Evolutionary conservation across 2,329 filamentous ascomycete genomes (phyloP), one percentile per base, ranked within the genome.

Genomic region (Aspergillus ochraceus): DNA sequence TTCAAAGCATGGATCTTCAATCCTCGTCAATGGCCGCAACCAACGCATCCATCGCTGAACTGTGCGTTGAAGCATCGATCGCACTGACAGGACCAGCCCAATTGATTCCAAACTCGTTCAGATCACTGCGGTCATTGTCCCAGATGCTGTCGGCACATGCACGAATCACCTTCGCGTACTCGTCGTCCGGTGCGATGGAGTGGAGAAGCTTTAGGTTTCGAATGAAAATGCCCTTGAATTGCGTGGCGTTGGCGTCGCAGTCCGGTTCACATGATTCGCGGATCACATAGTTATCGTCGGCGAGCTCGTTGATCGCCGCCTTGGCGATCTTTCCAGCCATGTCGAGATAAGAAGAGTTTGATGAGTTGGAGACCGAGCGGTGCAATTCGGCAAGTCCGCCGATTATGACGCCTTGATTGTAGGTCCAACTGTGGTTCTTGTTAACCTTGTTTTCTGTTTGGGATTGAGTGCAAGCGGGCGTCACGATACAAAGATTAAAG

Each of bases 181-280:
- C 71, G 3, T 78, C 71, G 42, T 83, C 76, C 0, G 84, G 83
- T 1, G 80, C 81, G 2, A 74, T 82, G 1, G 75, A 68, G 22
- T 88, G 79, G 36, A 92, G 73, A 57, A 84, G 82, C 36, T 81
- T 79, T 20, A 92, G 75, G 68, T 90, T 90, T 20, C 88, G 82
- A 17, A 85, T 80, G 63, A 91, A 90, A 39, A 91, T 79, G 3
- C 89, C 89, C 74, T 92, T 91, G 81, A 91, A 92, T 68, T 90
- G 86, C 36, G 84, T 80, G 1, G 80, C 83, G 60, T 87, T 65
- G 3, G 64, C 83, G 11, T 77, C 79, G 56, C 80, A 84, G 39
- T 61, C 52, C 1, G 81, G 79, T 65, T 87, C 85, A 64, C 85
- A 87, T 22, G 71, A 63, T 60, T 88, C 85, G 59, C 79, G 79